Conservation (phyloP, 2,329 filamentous ascomycete genomes). For the Aureobasidium subglaciale region DNA sequence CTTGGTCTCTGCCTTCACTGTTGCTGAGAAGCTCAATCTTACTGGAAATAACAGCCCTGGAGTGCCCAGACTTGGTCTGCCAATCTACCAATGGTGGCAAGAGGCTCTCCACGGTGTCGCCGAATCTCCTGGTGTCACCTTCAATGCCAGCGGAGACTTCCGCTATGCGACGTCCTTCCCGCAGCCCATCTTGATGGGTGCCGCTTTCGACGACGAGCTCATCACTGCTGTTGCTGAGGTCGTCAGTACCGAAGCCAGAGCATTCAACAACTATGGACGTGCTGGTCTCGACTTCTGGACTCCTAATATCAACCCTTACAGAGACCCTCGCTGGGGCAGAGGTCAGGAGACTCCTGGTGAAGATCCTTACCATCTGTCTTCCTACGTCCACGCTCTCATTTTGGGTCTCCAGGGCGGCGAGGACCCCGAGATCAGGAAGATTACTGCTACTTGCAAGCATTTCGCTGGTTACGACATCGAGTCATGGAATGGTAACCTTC, state of each 20-base stretch:
- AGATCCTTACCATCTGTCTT: conserved; percentile 28
- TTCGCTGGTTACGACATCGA: conserved; percentile 32
- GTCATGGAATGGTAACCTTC: conserved; percentile 26
- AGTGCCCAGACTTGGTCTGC: conserved; percentile 49
- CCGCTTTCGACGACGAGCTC: conserved; percentile 57
- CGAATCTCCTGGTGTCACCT: conserved; percentile 47
- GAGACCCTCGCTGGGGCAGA: conserved; percentile 42
- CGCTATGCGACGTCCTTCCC: conserved; percentile 59
- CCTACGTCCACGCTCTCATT: conserved; percentile 30
- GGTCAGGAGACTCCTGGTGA: conserved; percentile 22
- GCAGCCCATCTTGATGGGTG: conserved; percentile 54
- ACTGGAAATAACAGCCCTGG: conserved; percentile 45
- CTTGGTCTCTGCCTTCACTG: conserved; percentile 43
- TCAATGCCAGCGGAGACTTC: conserved; percentile 47
- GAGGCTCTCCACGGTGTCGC: conserved; percentile 52
- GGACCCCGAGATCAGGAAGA: conserved; percentile 29
- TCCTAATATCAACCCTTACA: conserved; percentile 48
- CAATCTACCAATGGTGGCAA: conserved; percentile 55
- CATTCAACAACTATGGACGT: conserved; percentile 55
- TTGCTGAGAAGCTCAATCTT: conserved; percentile 50
- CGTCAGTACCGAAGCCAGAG: conserved; percentile 55
- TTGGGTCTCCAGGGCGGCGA: conserved; percentile 28
- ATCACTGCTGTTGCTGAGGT: conserved; percentile 51
- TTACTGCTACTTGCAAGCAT: conserved; percentile 43
- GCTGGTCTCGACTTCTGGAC: conserved; percentile 56